A percentile compares a stretch with the other conserved stretches of the same genome.
Evolutionary conservation across 805 yeast genomes (phyloP).

Genomic region (Teunomyces gatunensis): DNA sequence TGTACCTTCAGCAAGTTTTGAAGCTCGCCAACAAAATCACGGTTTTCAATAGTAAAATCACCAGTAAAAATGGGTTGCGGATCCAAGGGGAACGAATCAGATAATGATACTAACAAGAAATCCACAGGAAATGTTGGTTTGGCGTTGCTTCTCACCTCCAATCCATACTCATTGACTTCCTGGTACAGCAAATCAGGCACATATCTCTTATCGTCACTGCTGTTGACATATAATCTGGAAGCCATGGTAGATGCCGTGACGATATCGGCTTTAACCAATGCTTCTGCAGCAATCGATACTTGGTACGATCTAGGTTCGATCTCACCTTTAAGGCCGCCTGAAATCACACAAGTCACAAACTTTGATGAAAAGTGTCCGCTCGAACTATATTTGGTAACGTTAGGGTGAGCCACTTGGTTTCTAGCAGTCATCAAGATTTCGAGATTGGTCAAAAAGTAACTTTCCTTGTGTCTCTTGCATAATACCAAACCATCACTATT

Average conservation of each 20-base stretch:
- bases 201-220: constrained; percentile 68
- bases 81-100: constrained; percentile 87
- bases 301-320: constrained; percentile 91
- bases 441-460: constrained; percentile 84
- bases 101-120: constrained; percentile 69
- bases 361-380: constrained; percentile 75
- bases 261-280: constrained; percentile 79
- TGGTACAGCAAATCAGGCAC: constrained; percentile 93
- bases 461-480: constrained; percentile 88
- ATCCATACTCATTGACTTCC: constrained; percentile 81
- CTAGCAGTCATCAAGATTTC: constrained; percentile 83
- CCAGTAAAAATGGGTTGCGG: constrained; percentile 51
- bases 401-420: constrained; percentile 67
- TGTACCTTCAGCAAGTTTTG: constrained; percentile 63
- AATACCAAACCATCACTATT: constrained; percentile 83
- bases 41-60: constrained; percentile 72
- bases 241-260: constrained; percentile 90
- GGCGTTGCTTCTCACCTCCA: constrained; percentile 74
- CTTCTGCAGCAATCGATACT: constrained; percentile 84
- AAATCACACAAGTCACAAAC: constrained; percentile 87
- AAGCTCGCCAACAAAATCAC: constrained; percentile 70
- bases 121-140: constrained; percentile 30
- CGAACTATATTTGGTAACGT: constrained; percentile 59
- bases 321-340: constrained; percentile 86
- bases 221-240: constrained; percentile 75